Percentiles rank a stretch among this genome's conserved stretches.
Evolutionary conservation across 768 basidiomycete genomes (phyloP).

Genomic region (Leccinum variicolor): DNA sequence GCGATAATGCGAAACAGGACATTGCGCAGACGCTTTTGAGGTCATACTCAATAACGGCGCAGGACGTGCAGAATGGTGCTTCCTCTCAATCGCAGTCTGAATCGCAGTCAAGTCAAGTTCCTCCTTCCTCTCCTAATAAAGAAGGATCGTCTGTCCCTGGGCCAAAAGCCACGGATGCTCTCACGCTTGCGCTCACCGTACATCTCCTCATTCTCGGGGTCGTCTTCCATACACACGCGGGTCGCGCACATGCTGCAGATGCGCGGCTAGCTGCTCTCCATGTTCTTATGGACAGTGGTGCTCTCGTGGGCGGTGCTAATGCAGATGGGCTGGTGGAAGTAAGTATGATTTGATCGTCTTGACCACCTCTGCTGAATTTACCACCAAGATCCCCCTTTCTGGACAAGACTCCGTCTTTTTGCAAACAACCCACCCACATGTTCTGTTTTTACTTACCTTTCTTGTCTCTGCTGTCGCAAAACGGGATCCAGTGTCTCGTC

Average conservation of each 20-base stretch:
- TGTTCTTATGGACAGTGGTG: conserved; percentile 61
- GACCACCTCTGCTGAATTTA: background rate
- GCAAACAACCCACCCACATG: conserved; percentile 64
- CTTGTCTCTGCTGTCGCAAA: conserved; percentile 65
- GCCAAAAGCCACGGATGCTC: conserved; percentile 26
- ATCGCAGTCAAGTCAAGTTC: conserved; percentile 11
- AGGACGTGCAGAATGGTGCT: conserved; percentile 25
- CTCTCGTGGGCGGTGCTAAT: conserved; percentile 34
- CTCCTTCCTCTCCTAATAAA: conserved; percentile 2
- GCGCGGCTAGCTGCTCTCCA: conserved; percentile 57
- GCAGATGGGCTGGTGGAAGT: conserved; percentile 40
- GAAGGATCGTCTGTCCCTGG: background rate
- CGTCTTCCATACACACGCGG: conserved; percentile 59
- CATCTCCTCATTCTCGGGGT: conserved; percentile 64
- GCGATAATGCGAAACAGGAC: conserved; percentile 12
- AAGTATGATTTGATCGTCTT: conserved; percentile 16
- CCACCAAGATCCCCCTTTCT: conserved; percentile 28
- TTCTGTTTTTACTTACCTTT: conserved; percentile 62
- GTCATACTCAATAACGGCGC: conserved; percentile 28
- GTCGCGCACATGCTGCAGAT: conserved; percentile 45
- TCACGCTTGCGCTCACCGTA: conserved; percentile 43
- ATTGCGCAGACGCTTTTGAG: conserved; percentile 17
- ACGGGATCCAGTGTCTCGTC: conserved; percentile 69
- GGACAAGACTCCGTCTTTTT: conserved; percentile 46
- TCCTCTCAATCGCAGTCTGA: conserved; percentile 17